Evolutionary conservation across 192 early-diverging fungal genomes (phyloP).

Genomic region (Coemansia erecta): DNA sequence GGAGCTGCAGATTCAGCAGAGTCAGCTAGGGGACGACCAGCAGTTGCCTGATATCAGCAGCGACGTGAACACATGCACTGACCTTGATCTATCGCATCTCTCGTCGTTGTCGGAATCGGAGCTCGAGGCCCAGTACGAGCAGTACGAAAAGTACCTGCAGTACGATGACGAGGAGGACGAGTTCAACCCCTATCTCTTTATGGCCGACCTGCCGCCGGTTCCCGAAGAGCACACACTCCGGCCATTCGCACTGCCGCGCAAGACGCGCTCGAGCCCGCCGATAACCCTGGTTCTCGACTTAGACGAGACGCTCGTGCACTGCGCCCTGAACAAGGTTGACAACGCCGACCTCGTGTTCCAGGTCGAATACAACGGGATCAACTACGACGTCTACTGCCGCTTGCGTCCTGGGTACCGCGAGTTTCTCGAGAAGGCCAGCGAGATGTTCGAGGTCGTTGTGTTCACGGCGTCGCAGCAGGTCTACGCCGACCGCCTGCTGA

Average conservation of each 20-base stretch:
- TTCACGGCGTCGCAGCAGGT: constrained; percentile 75
- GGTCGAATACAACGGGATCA: constrained; percentile 63
- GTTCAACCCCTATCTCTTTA: constrained; percentile 55
- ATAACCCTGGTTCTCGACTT: constrained; percentile 68
- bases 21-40: not conserved
- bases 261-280: constrained; percentile 58
- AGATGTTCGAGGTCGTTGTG: constrained; percentile 67
- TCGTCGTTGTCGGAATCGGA: constrained; percentile 29
- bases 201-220: constrained; percentile 60
- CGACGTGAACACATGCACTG: constrained; percentile 6
- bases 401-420: constrained; percentile 63
- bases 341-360: constrained; percentile 63
- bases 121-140: constrained; percentile 28
- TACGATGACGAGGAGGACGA: constrained; percentile 54
- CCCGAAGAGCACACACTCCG: constrained; percentile 56
- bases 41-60: not conserved
- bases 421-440: constrained; percentile 59
- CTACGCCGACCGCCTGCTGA: constrained; percentile 65
- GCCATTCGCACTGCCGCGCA: constrained; percentile 59
- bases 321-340: constrained; percentile 55
- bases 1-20: not conserved
- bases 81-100: constrained; percentile 24
- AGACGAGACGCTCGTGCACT: constrained; percentile 73
- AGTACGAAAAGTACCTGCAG: constrained; percentile 30
- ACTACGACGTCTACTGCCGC: constrained; percentile 66